Evolutionary conservation across 129 eudicot species (phyloP).

Genomic region (Daucus carota): DNA sequence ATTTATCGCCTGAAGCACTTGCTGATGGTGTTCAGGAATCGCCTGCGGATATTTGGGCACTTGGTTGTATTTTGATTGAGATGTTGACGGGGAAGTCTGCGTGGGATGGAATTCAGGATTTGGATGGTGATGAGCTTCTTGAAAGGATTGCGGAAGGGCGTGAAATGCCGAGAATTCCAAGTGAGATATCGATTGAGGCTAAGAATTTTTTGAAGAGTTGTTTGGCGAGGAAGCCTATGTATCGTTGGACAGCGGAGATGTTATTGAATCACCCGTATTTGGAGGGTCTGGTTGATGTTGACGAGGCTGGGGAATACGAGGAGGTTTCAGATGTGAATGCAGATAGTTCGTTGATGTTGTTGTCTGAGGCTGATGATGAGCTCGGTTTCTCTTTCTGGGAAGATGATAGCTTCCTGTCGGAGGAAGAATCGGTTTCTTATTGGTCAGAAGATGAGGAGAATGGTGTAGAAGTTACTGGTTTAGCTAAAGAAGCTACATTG

Average conservation of each 20-base stretch:
- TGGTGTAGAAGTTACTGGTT: background rate
- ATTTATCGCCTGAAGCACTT: conserved; percentile 61
- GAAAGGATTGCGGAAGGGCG: conserved; percentile 33
- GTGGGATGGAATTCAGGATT: conserved; percentile 28
- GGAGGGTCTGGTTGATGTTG: conserved; percentile 36
- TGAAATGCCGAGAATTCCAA: conserved; percentile 29
- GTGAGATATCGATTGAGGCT: conserved; percentile 37
- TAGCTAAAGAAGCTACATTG: conserved; percentile 1
- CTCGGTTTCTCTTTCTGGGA: conserved; percentile 18
- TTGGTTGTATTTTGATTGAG: conserved; percentile 62
- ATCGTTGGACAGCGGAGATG: conserved; percentile 55
- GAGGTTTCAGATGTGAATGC: conserved; percentile 32
- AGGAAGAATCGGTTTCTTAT: conserved; percentile 18
- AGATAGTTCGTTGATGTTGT: conserved; percentile 18
- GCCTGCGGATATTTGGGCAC: conserved; percentile 69
- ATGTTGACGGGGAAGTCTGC: conserved; percentile 68
- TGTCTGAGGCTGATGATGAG: conserved; percentile 32
- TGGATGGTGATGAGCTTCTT: conserved; percentile 28
- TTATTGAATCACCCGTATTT: conserved; percentile 49
- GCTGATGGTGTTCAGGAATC: conserved; percentile 35
- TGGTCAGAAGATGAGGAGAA: conserved; percentile 27
- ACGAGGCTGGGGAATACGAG: conserved; percentile 18
- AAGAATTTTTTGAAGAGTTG: conserved; percentile 60
- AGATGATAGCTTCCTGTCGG: conserved; percentile 8
- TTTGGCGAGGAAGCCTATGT: conserved; percentile 48